A percentile compares a stretch with the other conserved stretches of the same genome.
Conservation (phyloP, 2,329 filamentous ascomycete species). For the Pseudocercospora macadamiae region DNA sequence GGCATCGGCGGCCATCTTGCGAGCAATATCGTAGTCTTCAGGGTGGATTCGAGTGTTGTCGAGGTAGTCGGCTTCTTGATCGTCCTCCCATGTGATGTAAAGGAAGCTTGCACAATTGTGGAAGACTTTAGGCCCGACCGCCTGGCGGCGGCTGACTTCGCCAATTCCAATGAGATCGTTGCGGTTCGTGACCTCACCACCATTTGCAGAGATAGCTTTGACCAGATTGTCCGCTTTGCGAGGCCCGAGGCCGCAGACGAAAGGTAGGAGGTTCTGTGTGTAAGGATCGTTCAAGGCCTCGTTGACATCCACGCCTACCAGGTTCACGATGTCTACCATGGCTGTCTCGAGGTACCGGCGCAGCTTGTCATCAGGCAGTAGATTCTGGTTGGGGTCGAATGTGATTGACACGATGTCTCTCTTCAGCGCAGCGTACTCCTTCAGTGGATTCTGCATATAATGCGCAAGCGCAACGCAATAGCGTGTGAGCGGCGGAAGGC, state of each 20-base stretch:
- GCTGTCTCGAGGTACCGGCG: conserved; percentile 87
- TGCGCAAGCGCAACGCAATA: conserved; percentile 89
- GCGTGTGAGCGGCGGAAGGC: conserved; percentile 73
- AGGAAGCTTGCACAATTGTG: conserved; percentile 97
- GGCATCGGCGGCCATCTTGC: conserved; percentile 98
- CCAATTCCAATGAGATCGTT: conserved; percentile 88
- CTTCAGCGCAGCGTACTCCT: conserved; percentile 92
- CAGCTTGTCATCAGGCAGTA: conserved; percentile 85
- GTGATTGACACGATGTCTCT: conserved; percentile 83
- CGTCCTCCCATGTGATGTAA: conserved; percentile 72
- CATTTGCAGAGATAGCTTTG: conserved; percentile 90
- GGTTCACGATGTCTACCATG: conserved; percentile 97
- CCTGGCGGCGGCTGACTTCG: conserved; percentile 60
- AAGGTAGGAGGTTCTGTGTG: conserved; percentile 85
- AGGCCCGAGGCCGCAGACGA: conserved; percentile 86
- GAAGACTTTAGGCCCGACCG: conserved; percentile 89
- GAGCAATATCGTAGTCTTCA: conserved; percentile 95
- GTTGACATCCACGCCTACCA: conserved; percentile 93
- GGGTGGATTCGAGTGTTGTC: conserved; percentile 97
- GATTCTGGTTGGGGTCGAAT: conserved; percentile 87
- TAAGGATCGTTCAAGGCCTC: conserved; percentile 82
- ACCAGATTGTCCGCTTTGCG: conserved; percentile 83
- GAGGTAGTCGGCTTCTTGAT: conserved; percentile 79
- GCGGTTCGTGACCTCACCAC: conserved; percentile 79
- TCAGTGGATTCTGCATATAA: conserved; percentile 93